Percentiles rank a stretch among this genome's conserved stretches.
Conservation (phyloP, 176 grass and related monocot genomes). For the Phragmites australis region DNA sequence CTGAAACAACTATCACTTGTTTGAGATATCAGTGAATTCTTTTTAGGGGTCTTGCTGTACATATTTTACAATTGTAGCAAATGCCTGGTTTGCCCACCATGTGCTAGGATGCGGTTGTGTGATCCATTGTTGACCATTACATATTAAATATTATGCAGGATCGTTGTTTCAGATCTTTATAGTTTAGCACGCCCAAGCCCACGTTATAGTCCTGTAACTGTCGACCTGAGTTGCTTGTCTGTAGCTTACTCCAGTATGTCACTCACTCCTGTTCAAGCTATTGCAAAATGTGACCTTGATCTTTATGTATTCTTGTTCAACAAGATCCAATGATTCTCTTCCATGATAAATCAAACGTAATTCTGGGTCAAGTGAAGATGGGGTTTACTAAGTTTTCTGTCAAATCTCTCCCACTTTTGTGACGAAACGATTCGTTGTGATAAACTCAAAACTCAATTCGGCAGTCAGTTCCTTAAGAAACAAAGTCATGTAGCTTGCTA, state of each 20-base stretch:
- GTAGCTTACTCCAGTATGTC: neutral
- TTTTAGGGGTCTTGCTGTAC: neutral
- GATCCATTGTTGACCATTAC: slow-evolving; percentile 17
- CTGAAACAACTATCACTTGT: neutral
- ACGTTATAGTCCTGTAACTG: neutral
- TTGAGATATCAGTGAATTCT: neutral
- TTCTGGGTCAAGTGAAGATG: neutral
- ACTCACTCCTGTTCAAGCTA: neutral
- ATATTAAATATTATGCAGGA: neutral
- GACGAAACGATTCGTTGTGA: neutral
- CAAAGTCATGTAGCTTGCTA: slow-evolving; percentile 19
- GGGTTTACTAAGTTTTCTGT: neutral
- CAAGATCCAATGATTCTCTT: slow-evolving; percentile 32
- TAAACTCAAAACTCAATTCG: slow-evolving; percentile 10
- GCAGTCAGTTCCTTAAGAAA: slow-evolving; percentile 14
- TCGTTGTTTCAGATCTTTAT: neutral
- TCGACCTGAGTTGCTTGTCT: neutral
- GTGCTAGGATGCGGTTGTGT: slow-evolving; percentile 4
- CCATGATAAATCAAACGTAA: neutral
- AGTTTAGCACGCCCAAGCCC: neutral
- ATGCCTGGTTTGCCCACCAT: slow-evolving; percentile 18
- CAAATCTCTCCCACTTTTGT: slow-evolving; percentile 2
- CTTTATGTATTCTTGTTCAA: slow-evolving; percentile 23
- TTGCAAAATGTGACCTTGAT: slow-evolving; percentile 14
- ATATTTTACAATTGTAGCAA: slow-evolving; percentile 12